Base-by-base conservation (phyloP, 108 stramenopile genomes). In the Skeletonema menzelii region DNA sequence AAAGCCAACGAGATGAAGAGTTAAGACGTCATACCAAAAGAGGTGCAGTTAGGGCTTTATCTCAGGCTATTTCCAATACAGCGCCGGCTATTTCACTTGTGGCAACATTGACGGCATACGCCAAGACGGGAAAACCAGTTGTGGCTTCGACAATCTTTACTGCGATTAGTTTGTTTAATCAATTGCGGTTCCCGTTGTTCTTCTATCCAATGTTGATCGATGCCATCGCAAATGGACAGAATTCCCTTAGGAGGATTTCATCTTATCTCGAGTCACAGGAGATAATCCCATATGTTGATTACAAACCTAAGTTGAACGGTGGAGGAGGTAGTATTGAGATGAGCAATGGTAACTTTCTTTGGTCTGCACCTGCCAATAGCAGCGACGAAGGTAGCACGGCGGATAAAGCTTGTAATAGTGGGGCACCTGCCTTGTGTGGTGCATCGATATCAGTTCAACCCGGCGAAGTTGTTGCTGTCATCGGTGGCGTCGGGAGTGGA, bases 131-230 rank as follows among this genome's bases (percentile, higher is more conserved):
- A 35, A 73, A 70, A 10, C 85, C 89, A 3, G 84, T 94, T 31
- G 76, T 88, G 3, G 93, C 90, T 13, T 83, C 85, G 31, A 95
- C 91, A 34, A 92, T 96, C 46, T 97, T 96, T 73, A 96, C 97
- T 14, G 90, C 95, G 8, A 92, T 97, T 19, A 82, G 91, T n/a
- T 76, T 96, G 19, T 96, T 97, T 82, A 95, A 97, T 84, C 95
- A 97, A 69, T 73, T 97, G 2, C 88, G 97, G 10, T 91, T 91
- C 78, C 92, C 93, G n/a, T 71, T 96, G 1, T 83, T 94, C 53
- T 94, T 94, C 57, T 94, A 90, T 63, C 93, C 93, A 13, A 94
- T 91, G 90, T 64, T 91, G 38, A 87, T 94, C 49, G 88, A 90
- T 68, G 80, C 86, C 1, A 63, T 91, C 47, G 90, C 87, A 6